Percentiles rank a stretch among this genome's conserved stretches.
Evolutionary conservation across 768 basidiomycete genomes (phyloP).

Genomic region (Dioszegia hungarica): DNA sequence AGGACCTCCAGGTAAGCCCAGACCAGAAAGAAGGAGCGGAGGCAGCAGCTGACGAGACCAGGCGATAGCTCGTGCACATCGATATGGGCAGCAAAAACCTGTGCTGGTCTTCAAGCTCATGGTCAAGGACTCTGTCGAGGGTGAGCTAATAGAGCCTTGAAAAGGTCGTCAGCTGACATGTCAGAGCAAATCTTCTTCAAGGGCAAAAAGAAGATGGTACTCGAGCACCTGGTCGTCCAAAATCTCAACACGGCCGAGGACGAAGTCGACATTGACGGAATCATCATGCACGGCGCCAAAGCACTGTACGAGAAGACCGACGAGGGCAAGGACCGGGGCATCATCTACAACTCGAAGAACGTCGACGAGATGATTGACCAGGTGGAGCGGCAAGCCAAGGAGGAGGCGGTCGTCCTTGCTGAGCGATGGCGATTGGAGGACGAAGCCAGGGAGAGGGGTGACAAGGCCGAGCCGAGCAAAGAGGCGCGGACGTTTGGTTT

Average conservation of each 20-base stretch:
- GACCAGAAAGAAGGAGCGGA: too few species aligned
- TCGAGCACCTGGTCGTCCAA: conserved; percentile 93
- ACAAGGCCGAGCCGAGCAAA: conserved; percentile 44
- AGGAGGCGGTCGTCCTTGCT: conserved; percentile 23
- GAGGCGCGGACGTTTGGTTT: conserved; percentile 68
- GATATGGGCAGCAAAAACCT: conserved; percentile 91
- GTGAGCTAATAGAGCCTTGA: conserved; percentile 47
- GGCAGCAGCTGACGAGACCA: too few species aligned
- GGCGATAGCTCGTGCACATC: conserved; percentile 91
- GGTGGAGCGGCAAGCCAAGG: conserved; percentile 63
- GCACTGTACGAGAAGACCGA: conserved; percentile 63
- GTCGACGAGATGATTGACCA: conserved; percentile 81
- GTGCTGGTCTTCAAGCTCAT: conserved; percentile 94
- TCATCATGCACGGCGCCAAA: conserved; percentile 82
- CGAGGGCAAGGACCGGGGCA: conserved; percentile 55
- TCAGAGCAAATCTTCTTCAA: conserved; percentile 86
- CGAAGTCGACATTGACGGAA: conserved; percentile 77
- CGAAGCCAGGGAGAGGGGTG: conserved; percentile 50
- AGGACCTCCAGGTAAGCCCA: conserved; percentile 74
- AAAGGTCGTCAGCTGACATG: background rate
- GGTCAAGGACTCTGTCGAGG: conserved; percentile 90
- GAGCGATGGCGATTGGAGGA: conserved; percentile 55
- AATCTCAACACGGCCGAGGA: conserved; percentile 85
- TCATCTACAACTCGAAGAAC: conserved; percentile 65
- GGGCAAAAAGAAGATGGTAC: conserved; percentile 89